Base-by-base conservation (phyloP, 2,329 filamentous ascomycete species). In the Periconia sp. region DNA sequence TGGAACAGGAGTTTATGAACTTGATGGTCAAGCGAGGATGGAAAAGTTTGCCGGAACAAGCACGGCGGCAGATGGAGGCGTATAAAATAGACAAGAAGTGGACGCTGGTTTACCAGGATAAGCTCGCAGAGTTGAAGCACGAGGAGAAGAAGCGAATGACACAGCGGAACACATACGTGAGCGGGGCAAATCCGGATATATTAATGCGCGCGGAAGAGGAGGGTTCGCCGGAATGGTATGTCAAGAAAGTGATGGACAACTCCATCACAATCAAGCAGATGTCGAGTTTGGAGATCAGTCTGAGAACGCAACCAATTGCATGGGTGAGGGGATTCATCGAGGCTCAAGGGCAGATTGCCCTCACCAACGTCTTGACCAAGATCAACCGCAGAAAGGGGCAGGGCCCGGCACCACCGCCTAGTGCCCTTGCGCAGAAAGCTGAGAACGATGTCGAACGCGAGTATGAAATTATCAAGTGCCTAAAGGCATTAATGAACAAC, bases 401-500 rank as follows among this genome's bases (percentile, higher is more conserved):
- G 43, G 89, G 89, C 4, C 88, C 88, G 2, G 81, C 84, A 3
- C 81, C 82, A 17, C 81, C 84, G 4, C 77, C 81, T 16, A 65
- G 59, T 29, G 75, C 77, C 40, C 71, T 78, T 23, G 51, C 54
- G 8, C 82, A 77, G 19, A 81, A 75, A 44, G 56, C 63, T 6
- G 90, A 95, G 59, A 90, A 88, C 68, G 89, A 92, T 63, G 78
- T 94, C 36, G 92, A 96, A 64, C 84, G 88, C 56, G 92, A 96
- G 73, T 97, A 97, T 68, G 94, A 97, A 66, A 96, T 99, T 51
- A 84, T 96, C 66, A 99, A 99, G 74, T 97, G 94, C 74, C 74
- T 99, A 45, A 97, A 97, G 76, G 91, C 92, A 22, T 74, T 97
- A 44, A 95, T 97, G 88, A 99, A 99, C 83, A 99, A 96, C 81